Evolutionary conservation across 805 yeast species (phyloP), one percentile per base, ranked within the genome.

Genomic region (Hemisphaericaspora nanyangensis): DNA sequence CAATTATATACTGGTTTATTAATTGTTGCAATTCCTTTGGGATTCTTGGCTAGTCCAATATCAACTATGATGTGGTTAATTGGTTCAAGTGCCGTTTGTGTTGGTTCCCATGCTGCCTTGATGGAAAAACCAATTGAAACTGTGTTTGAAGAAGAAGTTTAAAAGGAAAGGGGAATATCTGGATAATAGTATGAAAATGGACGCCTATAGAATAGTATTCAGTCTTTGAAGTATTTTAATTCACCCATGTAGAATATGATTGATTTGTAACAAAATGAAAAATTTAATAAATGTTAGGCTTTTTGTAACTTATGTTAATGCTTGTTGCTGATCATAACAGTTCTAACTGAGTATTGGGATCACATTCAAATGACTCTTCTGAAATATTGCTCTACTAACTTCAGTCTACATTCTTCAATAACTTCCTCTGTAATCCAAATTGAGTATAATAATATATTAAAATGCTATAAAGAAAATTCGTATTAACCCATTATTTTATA

Each of bases 51-150:
- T 17, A 82, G 91, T 48, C 97, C 98, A 19, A 71, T 93, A 46
- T 77, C 91, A 37, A 85, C 97, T 4, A 61, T 93, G 61, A 73
- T 93, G 70, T 93, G 98, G 98, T 76, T 91, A 50, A 75, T 85
- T 50, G 93, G 95, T 51, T 85, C 95, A 12, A 82, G 93, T 29
- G 82, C 83, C 19, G 82, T 82, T 34, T 61, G 84, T 27, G 85
- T 91, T 29, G 66, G 89, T 34, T 75, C 88, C 3, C 99, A 93
- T 62, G 99, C 97, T 33, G 72, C 90, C 3, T 70, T 91, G 46
- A 73, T 93, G 77, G 98, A 93, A 58, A 93, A 91, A 66, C 99
- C 99, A 16, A 82, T 90, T 44, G 98, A 93, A 67, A 81, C 91
- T 28, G 90, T 91, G 15, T 93, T 91, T 57, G 93, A 89, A 56